Base-by-base conservation (phyloP, 1,284 basidiomycete genomes). In the Stygiomarasmius scandens region DNA sequence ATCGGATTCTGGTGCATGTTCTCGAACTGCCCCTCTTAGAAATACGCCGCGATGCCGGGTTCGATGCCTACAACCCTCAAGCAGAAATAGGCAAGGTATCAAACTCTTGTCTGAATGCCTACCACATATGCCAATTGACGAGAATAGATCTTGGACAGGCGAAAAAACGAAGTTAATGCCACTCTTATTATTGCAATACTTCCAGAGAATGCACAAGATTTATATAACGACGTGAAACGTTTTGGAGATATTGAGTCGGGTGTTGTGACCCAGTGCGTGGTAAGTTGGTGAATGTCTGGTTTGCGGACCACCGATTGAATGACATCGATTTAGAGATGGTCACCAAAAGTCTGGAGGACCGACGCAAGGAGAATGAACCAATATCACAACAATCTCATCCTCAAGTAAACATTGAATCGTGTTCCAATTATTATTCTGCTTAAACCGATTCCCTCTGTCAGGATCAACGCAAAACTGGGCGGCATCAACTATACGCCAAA, bases 401-500 rank as follows among this genome's bases (percentile, higher is more conserved):
- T 77, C 12, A 77, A 77, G 76, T 77, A 56, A 32, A 32, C 49
- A 56, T 50, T n/a, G 23, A n/a, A 24, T 49, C 29, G 10, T 2
- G 9, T 49, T 36, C 14, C 34, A 57, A 46, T 47, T 36, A 47
- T n/a, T 58, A 43, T 10, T 55, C 38, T 22, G 2, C 29, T 43
- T 10, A 12, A 12, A 32, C 29, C 29, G 12, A 32, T 6, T 6
- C 9, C 16, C n/a, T 27, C 20, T 11, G n/a, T 10, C 27, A 79
- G 77, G 57, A 72, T 80, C 23, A 80, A 80, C 54, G 71, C 67
- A 0, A 74, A 74, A 38, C 63, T 78, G 16, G 77, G 75, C 0
- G 78, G 78, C 1, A 58, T 66, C 16, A 77, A 76, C 55, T 71
- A 64, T 45, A 52, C 63, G 12, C 72, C 76, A 2, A 24, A 45